Percentiles rank a stretch among this genome's conserved stretches.
Conservation (phyloP, 306 rosid genomes). For the Hippophae tibetana region DNA sequence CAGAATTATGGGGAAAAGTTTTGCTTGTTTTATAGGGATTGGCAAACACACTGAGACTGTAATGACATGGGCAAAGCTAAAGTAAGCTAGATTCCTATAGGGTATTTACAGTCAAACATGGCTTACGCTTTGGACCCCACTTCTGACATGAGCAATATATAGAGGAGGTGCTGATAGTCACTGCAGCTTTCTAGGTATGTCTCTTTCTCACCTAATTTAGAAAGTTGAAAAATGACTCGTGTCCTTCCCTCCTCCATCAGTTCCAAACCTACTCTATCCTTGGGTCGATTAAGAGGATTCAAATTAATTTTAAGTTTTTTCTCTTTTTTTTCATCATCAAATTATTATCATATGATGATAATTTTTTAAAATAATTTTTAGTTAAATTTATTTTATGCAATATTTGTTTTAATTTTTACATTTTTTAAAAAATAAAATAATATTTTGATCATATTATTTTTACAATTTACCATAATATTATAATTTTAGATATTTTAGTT, state of each 20-base stretch:
- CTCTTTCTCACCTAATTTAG: conserved; percentile 33
- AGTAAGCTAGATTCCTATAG: conserved; percentile 16
- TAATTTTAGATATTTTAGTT: too few species aligned
- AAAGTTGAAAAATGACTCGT: conserved; percentile 15
- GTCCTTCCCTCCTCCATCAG: conserved; percentile 20
- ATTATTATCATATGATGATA: too few species aligned
- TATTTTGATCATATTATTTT: too few species aligned
- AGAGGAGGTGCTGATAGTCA: conserved; percentile 22
- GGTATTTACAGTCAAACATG: conserved; percentile 33
- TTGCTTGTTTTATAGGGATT: not conserved
- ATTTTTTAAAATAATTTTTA: too few species aligned
- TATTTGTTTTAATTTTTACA: too few species aligned
- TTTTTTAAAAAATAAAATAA: too few species aligned
- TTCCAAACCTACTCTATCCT: conserved; percentile 10
- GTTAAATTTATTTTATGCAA: too few species aligned
- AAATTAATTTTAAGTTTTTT: not conserved
- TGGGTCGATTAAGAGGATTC: conserved; percentile 11
- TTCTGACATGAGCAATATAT: conserved; percentile 27
- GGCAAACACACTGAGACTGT: not conserved
- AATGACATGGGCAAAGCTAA: conserved; percentile 2
- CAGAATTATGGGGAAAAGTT: not conserved
- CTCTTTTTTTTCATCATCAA: too few species aligned
- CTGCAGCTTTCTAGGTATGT: conserved; percentile 37
- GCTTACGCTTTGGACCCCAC: conserved; percentile 29
- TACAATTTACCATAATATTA: too few species aligned